Conservation (phyloP, 305 asterid species). For the Solanum hybrid region DNA sequence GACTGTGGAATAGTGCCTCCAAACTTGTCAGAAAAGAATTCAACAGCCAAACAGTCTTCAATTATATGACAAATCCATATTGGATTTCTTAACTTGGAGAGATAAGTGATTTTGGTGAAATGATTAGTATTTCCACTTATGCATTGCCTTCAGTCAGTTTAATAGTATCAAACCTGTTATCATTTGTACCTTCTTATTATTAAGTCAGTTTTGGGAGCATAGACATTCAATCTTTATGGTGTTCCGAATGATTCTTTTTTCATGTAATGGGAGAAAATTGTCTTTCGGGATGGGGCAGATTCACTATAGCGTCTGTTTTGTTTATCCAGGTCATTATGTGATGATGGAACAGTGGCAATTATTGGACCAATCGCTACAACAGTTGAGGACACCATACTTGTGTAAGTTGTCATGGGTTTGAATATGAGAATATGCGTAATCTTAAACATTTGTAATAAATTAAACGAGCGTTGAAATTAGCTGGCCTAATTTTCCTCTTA, state of each 20-base stretch:
- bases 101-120: neutral
- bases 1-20: neutral
- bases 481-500: neutral
- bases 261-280: neutral
- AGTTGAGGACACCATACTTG: slow-evolving; percentile 84
- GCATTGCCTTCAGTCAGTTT: neutral
- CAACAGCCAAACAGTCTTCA: neutral
- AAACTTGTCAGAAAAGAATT: neutral
- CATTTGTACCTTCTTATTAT: neutral
- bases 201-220: neutral
- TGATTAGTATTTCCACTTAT: neutral
- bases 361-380: slow-evolving; percentile 83
- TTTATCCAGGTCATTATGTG: slow-evolving; percentile 67
- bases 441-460: neutral
- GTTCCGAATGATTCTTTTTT: neutral
- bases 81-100: neutral
- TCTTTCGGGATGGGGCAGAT: neutral
- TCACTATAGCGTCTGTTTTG: neutral
- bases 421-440: neutral
- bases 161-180: neutral
- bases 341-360: slow-evolving; percentile 85
- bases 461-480: neutral
- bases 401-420: slow-evolving; percentile 45
- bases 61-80: neutral
- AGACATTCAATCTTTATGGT: neutral